Conservation (phyloP, 2,329 filamentous ascomycete genomes). For the Macroventuria anomochaeta region DNA sequence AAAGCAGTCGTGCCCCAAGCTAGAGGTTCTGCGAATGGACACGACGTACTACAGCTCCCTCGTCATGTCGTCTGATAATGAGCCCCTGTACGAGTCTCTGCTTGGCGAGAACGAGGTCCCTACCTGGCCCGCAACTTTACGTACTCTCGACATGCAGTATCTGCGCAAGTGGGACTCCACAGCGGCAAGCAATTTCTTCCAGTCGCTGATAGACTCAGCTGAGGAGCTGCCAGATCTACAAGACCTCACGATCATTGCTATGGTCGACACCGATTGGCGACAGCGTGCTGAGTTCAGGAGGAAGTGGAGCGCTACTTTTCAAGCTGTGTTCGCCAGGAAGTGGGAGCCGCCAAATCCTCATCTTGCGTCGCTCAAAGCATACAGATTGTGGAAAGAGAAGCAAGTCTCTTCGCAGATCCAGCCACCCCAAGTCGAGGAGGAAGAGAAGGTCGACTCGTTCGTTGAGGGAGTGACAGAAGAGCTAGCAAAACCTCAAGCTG, state of each 20-base stretch:
- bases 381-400: conserved; percentile 48
- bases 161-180: conserved; percentile 75
- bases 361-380: conserved; percentile 54
- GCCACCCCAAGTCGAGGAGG: background rate
- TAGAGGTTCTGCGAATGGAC: conserved; percentile 77
- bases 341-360: conserved; percentile 53
- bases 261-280: conserved; percentile 80
- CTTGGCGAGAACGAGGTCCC: conserved; percentile 70
- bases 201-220: conserved; percentile 77
- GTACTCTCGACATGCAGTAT: conserved; percentile 75
- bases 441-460: conserved; percentile 36
- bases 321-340: conserved; percentile 67
- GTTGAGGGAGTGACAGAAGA: conserved; percentile 28
- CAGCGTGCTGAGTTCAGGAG: conserved; percentile 80
- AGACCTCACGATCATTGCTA: conserved; percentile 70
- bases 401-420: background rate
- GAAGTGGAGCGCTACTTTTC: conserved; percentile 75
- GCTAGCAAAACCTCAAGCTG: conserved; percentile 1
- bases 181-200: conserved; percentile 78
- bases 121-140: conserved; percentile 76
- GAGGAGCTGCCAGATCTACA: conserved; percentile 70
- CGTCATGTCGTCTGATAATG: conserved; percentile 70
- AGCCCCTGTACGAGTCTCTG: conserved; percentile 75
- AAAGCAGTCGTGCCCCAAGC: conserved; percentile 69
- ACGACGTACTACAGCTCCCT: conserved; percentile 78